phyloP scores from a whole-genome alignment of 2,329 filamentous ascomycete species.

The Penicillium digitatum region DNA sequence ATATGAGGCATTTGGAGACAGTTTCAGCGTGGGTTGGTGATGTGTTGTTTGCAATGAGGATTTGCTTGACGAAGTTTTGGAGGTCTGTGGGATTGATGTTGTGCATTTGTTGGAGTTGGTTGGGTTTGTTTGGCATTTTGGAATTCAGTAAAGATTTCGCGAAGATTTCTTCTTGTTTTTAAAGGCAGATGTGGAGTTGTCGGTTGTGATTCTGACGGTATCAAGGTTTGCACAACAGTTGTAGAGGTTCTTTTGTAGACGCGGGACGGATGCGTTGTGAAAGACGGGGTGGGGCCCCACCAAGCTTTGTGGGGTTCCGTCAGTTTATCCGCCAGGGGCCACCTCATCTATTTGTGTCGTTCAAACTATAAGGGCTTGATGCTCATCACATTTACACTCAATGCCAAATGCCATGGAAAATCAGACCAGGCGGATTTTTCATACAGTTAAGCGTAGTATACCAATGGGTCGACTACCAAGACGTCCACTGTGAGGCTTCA shows the following conservation, averaged over 20 bases:
- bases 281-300: not conserved
- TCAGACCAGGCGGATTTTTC: too few relatives aligned
- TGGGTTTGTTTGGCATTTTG: constrained; percentile 11
- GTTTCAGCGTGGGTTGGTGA: constrained; percentile 56
- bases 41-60: constrained; percentile 51
- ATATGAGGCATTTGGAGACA: constrained; percentile 65
- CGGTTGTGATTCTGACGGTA: not conserved
- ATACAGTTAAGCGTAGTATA: too few relatives aligned
- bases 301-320: not conserved
- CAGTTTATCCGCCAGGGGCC: too few relatives aligned
- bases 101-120: constrained; percentile 13
- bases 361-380: not conserved
- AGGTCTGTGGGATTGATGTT: constrained; percentile 17
- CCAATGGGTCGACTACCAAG: too few relatives aligned
- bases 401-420: not conserved
- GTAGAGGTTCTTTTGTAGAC: constrained; percentile 6
- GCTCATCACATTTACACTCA: not conserved
- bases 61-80: constrained; percentile 25
- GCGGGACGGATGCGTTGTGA: constrained; percentile 3
- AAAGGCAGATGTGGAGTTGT: not conserved
- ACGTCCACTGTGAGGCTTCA: too few relatives aligned
- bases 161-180: not conserved
- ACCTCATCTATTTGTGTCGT: not conserved
- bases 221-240: too few relatives aligned
- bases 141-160: not conserved